phyloP scores from a whole-genome alignment of 306 rosid species.

The Sophora flavescens region DNA sequence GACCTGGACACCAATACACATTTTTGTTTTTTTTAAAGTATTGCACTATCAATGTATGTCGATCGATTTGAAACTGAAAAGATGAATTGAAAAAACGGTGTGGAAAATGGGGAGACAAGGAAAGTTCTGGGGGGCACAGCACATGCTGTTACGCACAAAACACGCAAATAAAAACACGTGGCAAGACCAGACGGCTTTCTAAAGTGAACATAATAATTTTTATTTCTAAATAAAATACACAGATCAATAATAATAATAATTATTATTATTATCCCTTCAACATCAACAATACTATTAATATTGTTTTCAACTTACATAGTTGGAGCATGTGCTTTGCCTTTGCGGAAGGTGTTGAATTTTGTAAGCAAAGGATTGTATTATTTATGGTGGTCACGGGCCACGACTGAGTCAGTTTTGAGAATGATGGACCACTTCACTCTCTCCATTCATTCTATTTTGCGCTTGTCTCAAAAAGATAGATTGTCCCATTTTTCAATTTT shows the following conservation, averaged over 20 bases:
- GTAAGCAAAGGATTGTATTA: background rate
- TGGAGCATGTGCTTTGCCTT: constrained; percentile 28
- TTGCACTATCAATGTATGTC: too few species aligned
- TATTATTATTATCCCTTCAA: background rate
- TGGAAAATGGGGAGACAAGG: constrained; percentile 44
- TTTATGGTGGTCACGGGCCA: constrained; percentile 39
- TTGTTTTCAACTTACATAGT: background rate
- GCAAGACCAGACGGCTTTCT: background rate
- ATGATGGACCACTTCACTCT: background rate
- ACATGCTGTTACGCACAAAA: background rate
- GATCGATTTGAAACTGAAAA: background rate
- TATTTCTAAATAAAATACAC: background rate
- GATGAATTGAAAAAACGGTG: constrained; percentile 34
- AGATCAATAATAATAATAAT: too few species aligned
- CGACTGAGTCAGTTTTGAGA: too few species aligned
- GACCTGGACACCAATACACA: too few species aligned
- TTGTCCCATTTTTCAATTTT: too few species aligned
- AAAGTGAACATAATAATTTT: background rate
- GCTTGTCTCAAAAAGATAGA: too few species aligned
- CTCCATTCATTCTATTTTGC: too few species aligned
- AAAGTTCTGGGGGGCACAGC: constrained; percentile 24
- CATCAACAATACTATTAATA: background rate
- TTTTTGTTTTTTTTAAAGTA: too few species aligned
- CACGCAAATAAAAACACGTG: constrained; percentile 39
- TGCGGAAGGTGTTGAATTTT: constrained; percentile 11